Evolutionary conservation across 441 rosid species (phyloP), one percentile per base, ranked within the genome.

Genomic region (Kokia cookei): DNA sequence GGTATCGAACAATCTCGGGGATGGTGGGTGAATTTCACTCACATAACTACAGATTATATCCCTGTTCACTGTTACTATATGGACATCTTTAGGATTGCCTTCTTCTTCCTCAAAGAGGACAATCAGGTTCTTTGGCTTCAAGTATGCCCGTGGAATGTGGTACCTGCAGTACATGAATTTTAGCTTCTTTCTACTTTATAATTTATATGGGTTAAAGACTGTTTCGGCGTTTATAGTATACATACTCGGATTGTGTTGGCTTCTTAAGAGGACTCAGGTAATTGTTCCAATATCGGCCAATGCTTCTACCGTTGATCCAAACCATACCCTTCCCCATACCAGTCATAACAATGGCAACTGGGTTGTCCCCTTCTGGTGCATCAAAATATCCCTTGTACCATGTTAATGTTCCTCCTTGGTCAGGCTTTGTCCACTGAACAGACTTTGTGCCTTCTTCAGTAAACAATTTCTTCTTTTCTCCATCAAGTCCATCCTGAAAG

Each of bases 271-370:
- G 93, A 27, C 98, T 91, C 27, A 90, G 62, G 78, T 75, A 93
- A 19, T 93, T 82, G 85, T 84, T 79, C 99, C 99, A 96, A 71
- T 92, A 86, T n/a, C 99, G 85, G 37, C 99, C 98, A 19, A 96
- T 87, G 83, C 86, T 90, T 65, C 82, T 76, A 8, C 98, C 98
- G 40, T 96, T 96, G 42, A 96, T 81, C 97, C 97, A 96, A 64
- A 89, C 81, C 90, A 90, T 82, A 19, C 98, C 97, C 79, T 96
- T 96, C 0, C 83, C 82, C 97, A 93, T 92, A 3, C 86, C 84
- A 5, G 62, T 76, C 87, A 91, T 85, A 10, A 85, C 73, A 37
- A 96, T 65, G 24, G 85, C 93, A 26, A 90, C 76, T 0, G 98
- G 88, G 17, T 82, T 75, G 62, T 76, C 11, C 62, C 97, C 96